Evolutionary conservation across 768 basidiomycete genomes (phyloP).

Genomic region (Tulasnella sp.): DNA sequence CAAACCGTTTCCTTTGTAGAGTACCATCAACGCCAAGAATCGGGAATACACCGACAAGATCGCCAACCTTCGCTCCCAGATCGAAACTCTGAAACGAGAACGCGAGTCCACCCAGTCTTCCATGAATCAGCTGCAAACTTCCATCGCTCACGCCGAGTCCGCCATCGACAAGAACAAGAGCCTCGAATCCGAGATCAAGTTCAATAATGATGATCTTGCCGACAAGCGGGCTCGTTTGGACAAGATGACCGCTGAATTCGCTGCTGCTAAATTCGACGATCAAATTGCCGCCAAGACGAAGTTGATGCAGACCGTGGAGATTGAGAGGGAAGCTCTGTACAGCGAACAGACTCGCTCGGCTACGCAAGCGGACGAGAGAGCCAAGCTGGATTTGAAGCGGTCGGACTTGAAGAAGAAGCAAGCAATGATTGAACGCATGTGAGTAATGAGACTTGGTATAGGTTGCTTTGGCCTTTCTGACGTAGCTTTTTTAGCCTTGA

Average conservation of each 20-base stretch:
- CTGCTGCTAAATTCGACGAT: constrained; percentile 60
- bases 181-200: constrained; percentile 26
- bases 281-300: constrained; percentile 53
- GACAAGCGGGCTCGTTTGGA: constrained; percentile 62
- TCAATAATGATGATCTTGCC: constrained; percentile 54
- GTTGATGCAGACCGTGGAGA: constrained; percentile 61
- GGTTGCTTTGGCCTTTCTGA: constrained; percentile 11
- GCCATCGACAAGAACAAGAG: constrained; percentile 23
- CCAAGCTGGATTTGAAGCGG: constrained; percentile 71
- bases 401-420: constrained; percentile 62
- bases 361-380: constrained; percentile 74
- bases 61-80: constrained; percentile 47
- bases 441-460: constrained; percentile 36
- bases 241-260: constrained; percentile 58
- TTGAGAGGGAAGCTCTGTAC: constrained; percentile 64
- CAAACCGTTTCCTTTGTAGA: constrained; percentile 39
- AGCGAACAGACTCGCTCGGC: constrained; percentile 66
- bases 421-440: constrained; percentile 67
- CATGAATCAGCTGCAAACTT: constrained; percentile 50
- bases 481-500: constrained; percentile 53
- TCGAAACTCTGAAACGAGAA: constrained; percentile 30
- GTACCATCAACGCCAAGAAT: constrained; percentile 52
- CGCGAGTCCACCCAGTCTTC: constrained; percentile 58
- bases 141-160: constrained; percentile 36
- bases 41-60: constrained; percentile 64